Base-by-base conservation (phyloP, 1,139 yeast genomes). In the Kurtzmaniella quercitrusa region DNA sequence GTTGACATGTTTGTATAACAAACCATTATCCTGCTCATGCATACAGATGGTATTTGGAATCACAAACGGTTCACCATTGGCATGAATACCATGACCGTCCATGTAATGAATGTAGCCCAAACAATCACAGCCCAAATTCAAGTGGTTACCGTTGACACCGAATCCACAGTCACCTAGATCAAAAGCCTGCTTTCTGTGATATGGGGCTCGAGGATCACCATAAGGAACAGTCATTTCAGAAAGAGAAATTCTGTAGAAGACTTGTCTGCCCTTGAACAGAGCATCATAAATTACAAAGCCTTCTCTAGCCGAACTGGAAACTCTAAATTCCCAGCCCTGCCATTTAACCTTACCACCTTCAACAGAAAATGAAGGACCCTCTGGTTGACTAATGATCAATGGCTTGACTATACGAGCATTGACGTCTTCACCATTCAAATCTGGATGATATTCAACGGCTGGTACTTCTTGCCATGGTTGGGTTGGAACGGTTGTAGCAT, bases 161-260 rank as follows among this genome's bases (percentile, higher is more conserved):
- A 88, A 88, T 20, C 95, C 96, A 70, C 88, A 82, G 63, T 88
- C 96, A 62, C 96, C 95, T 58, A 88, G 76, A 65, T 88, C 96
- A 56, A 88, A 88, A 23, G 96, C 96, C 73, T 86, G 94, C 70
- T 88, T 88, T 73, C 95, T 80, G 69, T 87, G 95, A 68, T 80
- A 82, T 49, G 96, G 95, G 47, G 88, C 86, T 65, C 95, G 78
- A 53, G 95, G 94, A 61, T 86, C 95, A 58, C 91, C 94, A 59
- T 88, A 88, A 26, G 96, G 96, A 49, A 88, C 96, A 33, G 95
- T 85, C 96, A 88, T 88, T 67, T 88, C 96, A 39, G 88, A 80
- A 52, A 87, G 71, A 1, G 94, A 77, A 45, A 87, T 66, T 66
- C 95, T 78, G 74, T 88, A 86, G 63, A 87, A 82, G 38, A 82